Conservation (phyloP, 2,329 filamentous ascomycete species). For the Pseudogymnoascus sp. region DNA sequence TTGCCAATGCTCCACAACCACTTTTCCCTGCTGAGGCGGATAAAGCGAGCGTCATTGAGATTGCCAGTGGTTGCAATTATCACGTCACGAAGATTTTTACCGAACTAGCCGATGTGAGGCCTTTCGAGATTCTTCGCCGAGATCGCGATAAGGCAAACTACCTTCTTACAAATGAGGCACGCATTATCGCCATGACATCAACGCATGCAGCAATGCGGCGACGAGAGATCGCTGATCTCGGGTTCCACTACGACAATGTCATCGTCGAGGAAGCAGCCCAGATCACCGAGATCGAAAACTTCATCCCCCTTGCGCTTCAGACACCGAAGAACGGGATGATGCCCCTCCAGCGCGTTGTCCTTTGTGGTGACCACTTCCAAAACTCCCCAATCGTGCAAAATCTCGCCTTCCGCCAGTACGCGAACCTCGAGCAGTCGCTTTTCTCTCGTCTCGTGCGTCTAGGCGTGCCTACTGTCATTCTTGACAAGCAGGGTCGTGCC, state of each 20-base stretch:
- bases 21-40: slow-evolving; percentile 63
- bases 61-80: slow-evolving; percentile 75
- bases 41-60: slow-evolving; percentile 61
- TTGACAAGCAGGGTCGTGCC: slow-evolving; percentile 90
- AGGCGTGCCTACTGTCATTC: slow-evolving; percentile 80
- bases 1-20: slow-evolving; percentile 77
- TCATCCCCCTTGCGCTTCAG: slow-evolving; percentile 90
- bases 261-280: slow-evolving; percentile 98
- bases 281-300: slow-evolving; percentile 94
- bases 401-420: slow-evolving; percentile 86
- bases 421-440: slow-evolving; percentile 90
- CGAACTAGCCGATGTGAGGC: slow-evolving; percentile 84
- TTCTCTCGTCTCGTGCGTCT: slow-evolving; percentile 86
- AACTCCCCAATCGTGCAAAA: slow-evolving; percentile 96
- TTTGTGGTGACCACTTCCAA: slow-evolving; percentile 92
- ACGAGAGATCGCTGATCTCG: slow-evolving; percentile 81
- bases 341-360: slow-evolving; percentile 75
- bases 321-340: slow-evolving; percentile 65
- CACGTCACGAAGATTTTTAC: slow-evolving; percentile 88
- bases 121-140: slow-evolving; percentile 85
- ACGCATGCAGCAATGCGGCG: slow-evolving; percentile 94
- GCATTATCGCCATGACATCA: slow-evolving; percentile 96
- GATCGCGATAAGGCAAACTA: slow-evolving; percentile 94
- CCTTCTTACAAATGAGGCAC: slow-evolving; percentile 87
- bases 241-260: slow-evolving; percentile 95